Conservation (phyloP, 305 asterid species). For the Fraxinus xanthoxyloides region DNA sequence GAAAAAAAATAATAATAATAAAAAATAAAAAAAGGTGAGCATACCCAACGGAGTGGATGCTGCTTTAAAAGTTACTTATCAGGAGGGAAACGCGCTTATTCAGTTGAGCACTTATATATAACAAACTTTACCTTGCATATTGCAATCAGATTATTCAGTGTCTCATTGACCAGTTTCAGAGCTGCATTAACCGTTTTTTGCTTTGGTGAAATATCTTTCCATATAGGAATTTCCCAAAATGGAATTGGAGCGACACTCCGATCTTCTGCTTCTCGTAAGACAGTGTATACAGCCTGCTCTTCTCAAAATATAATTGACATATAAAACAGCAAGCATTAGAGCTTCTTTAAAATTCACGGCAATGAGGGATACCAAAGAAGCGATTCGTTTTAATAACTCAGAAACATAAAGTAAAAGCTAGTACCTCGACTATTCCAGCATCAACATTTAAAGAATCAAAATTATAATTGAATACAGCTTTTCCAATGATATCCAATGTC, state of each 20-base stretch:
- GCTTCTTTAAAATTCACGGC: constrained; percentile 5
- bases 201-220: constrained; percentile 97
- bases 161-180: constrained; percentile 76
- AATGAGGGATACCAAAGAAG: background rate
- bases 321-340: background rate
- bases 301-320: constrained; percentile 16
- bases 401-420: constrained; percentile 10
- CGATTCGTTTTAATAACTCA: constrained; percentile 9
- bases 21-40: too few relatives aligned
- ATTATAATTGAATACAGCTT: constrained; percentile 95
- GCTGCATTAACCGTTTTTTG: constrained; percentile 79
- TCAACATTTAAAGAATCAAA: constrained; percentile 87
- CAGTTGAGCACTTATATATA: background rate
- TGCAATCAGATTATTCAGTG: constrained; percentile 76
- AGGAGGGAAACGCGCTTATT: background rate
- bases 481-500: constrained; percentile 93
- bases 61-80: background rate
- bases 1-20: background rate
- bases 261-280: constrained; percentile 93
- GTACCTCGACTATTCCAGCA: constrained; percentile 91
- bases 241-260: constrained; percentile 93
- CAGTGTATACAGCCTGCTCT: constrained; percentile 90
- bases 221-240: constrained; percentile 92
- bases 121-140: constrained; percentile 70
- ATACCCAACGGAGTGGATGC: background rate